Evolutionary conservation across 306 rosid genomes (phyloP).

Genomic region (Fragaria iinumae): DNA sequence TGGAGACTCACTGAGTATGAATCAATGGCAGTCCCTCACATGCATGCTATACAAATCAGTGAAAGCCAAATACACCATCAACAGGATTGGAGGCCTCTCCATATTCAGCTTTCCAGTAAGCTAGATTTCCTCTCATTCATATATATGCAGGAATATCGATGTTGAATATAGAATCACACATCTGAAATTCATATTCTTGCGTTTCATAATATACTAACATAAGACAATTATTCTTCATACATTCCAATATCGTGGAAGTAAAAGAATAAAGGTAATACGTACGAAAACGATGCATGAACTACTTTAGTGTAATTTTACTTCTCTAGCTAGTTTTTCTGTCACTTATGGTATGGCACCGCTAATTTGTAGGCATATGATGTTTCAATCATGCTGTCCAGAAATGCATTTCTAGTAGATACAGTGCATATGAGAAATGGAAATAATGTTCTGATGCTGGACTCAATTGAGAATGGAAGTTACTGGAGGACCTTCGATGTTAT

Average conservation of each 20-base stretch:
- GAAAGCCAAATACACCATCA: slow-evolving; percentile 26
- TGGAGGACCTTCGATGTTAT: slow-evolving; percentile 46
- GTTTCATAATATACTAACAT: neutral
- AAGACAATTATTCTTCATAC: no score
- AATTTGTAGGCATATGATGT: slow-evolving; percentile 35
- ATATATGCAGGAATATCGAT: no score
- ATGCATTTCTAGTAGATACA: slow-evolving; percentile 45
- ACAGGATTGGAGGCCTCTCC: slow-evolving; percentile 31
- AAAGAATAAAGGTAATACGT: no score
- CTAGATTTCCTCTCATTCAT: neutral
- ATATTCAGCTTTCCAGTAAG: slow-evolving; percentile 46
- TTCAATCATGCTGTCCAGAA: slow-evolving; percentile 40
- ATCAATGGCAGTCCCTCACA: slow-evolving; percentile 36
- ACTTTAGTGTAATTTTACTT: neutral
- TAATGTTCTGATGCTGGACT: slow-evolving; percentile 35
- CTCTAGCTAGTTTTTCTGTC: neutral
- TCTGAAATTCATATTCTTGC: neutral
- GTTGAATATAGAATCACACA: neutral
- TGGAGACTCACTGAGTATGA: slow-evolving; percentile 28
- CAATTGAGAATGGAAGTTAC: slow-evolving; percentile 23
- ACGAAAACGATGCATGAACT: no score
- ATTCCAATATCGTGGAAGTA: no score
- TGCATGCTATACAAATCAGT: slow-evolving; percentile 48
- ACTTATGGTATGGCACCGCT: neutral
- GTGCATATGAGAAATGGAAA: slow-evolving; percentile 24